Conservation (phyloP, 208 protist genomes). For the Trypanosoma theileri region DNA sequence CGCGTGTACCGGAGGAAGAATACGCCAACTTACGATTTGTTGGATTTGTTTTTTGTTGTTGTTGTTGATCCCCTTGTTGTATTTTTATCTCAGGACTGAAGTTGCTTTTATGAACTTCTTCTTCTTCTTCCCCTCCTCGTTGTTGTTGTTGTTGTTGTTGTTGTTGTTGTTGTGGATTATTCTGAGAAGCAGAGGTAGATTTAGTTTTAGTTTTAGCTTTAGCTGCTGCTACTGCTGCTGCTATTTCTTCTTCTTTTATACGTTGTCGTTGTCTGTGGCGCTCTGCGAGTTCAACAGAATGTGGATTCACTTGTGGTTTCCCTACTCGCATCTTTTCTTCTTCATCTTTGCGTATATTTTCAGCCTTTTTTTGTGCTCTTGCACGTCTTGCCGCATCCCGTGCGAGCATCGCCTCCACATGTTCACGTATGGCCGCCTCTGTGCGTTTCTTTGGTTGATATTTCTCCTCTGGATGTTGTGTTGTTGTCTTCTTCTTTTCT, state of each 20-base stretch:
- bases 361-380: conserved; percentile 8
- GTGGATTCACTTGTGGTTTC: neutral
- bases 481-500: conserved; percentile 22
- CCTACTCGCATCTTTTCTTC: neutral
- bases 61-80: neutral
- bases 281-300: neutral
- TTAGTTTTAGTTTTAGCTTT: neutral
- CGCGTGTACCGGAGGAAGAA: conserved; percentile 8
- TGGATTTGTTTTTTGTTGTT: neutral
- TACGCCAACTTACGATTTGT: conserved; percentile 16
- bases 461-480: conserved; percentile 3
- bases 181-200: too few relatives aligned
- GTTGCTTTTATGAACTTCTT: neutral
- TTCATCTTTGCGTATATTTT: neutral
- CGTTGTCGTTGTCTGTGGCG: too few relatives aligned
- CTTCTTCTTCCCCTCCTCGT: too few relatives aligned
- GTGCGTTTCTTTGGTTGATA: too few relatives aligned
- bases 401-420: conserved; percentile 8
- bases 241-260: neutral
- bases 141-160: too few relatives aligned
- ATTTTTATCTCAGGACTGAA: neutral
- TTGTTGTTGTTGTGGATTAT: too few relatives aligned
- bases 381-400: neutral
- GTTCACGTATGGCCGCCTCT: too few relatives aligned
- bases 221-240: neutral